A percentile compares a stretch with the other conserved stretches of the same genome.
Evolutionary conservation across 768 basidiomycete genomes (phyloP).

Genomic region (Suillus ampliporus): DNA sequence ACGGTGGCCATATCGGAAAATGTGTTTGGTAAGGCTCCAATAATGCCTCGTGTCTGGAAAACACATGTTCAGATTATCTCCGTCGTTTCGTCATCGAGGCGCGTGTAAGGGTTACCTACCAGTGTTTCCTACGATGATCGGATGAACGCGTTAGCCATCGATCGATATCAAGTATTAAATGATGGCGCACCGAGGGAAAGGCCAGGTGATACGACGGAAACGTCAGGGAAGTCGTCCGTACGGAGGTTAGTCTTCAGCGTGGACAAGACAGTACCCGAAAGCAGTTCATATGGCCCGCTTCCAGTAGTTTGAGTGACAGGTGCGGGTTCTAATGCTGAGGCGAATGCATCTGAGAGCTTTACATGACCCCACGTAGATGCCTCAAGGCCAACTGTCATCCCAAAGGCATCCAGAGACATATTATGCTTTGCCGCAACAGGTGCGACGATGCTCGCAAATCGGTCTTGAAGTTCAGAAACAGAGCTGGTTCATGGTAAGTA

Average conservation of each 20-base stretch:
- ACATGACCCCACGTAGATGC: conserved; percentile 42
- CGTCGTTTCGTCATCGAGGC: conserved; percentile 18
- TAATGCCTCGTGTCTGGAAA: conserved; percentile 49
- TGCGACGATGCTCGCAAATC: conserved; percentile 15
- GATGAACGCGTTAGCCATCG: not conserved
- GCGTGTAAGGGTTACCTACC: conserved; percentile 18
- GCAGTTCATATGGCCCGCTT: conserved; percentile 44
- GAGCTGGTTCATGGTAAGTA: conserved; percentile 14
- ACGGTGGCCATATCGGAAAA: conserved; percentile 52
- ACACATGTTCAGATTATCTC: conserved; percentile 28
- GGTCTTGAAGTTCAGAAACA: conserved; percentile 15
- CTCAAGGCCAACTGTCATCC: conserved; percentile 30
- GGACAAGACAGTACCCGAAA: conserved; percentile 51
- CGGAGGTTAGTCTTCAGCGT: conserved; percentile 40
- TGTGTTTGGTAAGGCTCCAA: conserved; percentile 51
- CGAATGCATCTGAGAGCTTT: conserved; percentile 43
- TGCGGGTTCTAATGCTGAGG: conserved; percentile 42
- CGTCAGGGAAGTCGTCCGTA: conserved; percentile 26
- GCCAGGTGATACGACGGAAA: conserved; percentile 44
- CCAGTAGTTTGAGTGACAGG: conserved; percentile 46
- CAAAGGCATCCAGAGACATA: conserved; percentile 48
- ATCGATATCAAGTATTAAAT: conserved; percentile 12
- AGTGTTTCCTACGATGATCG: conserved; percentile 24
- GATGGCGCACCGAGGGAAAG: conserved; percentile 23
- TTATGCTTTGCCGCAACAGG: conserved; percentile 41